Evolutionary conservation across 1,284 basidiomycete species (phyloP), one percentile per base, ranked within the genome.

Genomic region (Vanrija humicola): DNA sequence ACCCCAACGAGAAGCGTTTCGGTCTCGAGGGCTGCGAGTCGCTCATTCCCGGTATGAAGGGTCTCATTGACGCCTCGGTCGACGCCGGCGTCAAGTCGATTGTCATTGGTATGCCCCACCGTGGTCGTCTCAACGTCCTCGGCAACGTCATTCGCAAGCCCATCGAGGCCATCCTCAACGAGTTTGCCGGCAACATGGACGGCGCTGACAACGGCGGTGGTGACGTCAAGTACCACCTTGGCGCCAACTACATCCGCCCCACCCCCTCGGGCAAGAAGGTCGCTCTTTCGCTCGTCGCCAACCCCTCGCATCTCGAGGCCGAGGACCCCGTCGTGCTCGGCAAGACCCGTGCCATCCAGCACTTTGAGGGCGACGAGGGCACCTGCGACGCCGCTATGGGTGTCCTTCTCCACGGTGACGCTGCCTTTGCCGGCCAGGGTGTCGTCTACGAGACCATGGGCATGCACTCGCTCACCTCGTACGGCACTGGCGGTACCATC

Each of bases 371-470:
- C 52, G 93, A 97, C 68, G 87, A 93, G 73, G 79, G 79, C 38
- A 80, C 82, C 18, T 87, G 89, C 74, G 82, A 79, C 62, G 86
- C 87, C 2, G 91, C 93, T 43, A 95, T 98, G 91, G 88, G 85
- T 61, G 88, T 99, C 23, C 82, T 99, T 46, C 84, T 98, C 54
- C 96, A 99, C 77, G 96, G 96, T 77, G 96, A 99, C 71, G 96
- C 96, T 29, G 95, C 96, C 12, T 98, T 99, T 70, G 93, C 96
- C 54, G 96, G 95, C 38, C 96, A 99, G 76, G 96, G 96, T 79
- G 82, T 98, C 59, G 94, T 98, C 42, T 99, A 98, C 79, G 96
- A 99, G 81, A 98, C 95, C 42, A 97, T 97, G 90, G 96, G 96
- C 71, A 90, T 98, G 83, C 89, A 94, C 80, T 91, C 89, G 74